These are phyloP conservation scores for Cyathus striatus DNA, from an alignment of 768 basidiomycete species.

Conservation along the genomic window DNA sequence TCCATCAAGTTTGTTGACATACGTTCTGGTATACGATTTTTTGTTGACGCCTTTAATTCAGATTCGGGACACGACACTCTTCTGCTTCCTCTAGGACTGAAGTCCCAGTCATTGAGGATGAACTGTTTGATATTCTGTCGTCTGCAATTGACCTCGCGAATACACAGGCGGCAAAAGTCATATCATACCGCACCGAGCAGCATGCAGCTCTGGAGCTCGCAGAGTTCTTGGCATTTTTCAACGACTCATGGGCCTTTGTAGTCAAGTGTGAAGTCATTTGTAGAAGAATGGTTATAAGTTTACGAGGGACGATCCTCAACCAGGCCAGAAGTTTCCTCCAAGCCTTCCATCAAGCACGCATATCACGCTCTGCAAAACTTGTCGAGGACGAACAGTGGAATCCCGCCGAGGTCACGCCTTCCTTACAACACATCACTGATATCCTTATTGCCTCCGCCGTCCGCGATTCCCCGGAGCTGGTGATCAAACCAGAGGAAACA, in stretches of 20 bases:
- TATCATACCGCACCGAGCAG: constrained; percentile 72
- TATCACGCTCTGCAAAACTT: constrained; percentile 77
- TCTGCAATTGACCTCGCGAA: constrained; percentile 85
- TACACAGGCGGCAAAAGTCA: constrained; percentile 72
- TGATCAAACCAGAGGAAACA: constrained; percentile 26
- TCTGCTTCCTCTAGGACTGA: constrained; percentile 18
- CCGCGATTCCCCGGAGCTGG: constrained; percentile 69
- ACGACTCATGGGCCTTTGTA: constrained; percentile 86
- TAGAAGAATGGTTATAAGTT: constrained; percentile 86
- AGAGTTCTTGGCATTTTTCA: constrained; percentile 79
- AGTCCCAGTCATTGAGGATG: constrained; percentile 48
- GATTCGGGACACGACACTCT: neutral
- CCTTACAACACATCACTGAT: constrained; percentile 68
- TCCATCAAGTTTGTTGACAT: constrained; percentile 24
- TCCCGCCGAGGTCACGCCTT: constrained; percentile 64
- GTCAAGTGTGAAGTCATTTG: constrained; percentile 82
- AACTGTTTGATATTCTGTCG: constrained; percentile 71
- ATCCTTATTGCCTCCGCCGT: constrained; percentile 80
- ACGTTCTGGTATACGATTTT: neutral
- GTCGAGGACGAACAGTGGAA: constrained; percentile 97
- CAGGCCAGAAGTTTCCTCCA: constrained; percentile 87
- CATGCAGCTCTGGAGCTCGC: constrained; percentile 68
- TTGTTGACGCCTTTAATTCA: constrained; percentile 2
- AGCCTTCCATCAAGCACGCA: constrained; percentile 75
- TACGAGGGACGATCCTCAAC: constrained; percentile 79